phyloP scores from a whole-genome alignment of 345 rosid species.

The Eucalyptus viminalis region DNA sequence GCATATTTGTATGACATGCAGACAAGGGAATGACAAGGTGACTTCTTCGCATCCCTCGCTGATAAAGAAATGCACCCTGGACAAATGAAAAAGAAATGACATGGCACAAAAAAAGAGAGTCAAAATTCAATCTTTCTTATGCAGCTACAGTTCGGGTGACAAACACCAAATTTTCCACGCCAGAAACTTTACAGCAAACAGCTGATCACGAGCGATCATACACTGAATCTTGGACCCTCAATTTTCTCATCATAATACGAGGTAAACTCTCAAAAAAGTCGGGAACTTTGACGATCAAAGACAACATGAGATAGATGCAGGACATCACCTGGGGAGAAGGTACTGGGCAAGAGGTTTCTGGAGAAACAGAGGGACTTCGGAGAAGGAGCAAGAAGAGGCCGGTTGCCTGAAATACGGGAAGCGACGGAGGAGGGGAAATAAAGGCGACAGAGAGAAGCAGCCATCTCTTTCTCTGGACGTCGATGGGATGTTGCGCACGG shows the following conservation, averaged over 20 bases:
- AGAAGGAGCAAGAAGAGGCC: not conserved
- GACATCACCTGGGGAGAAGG: conserved; percentile 4
- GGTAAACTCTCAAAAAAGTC: not conserved
- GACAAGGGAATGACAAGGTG: not conserved
- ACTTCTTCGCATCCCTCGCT: not conserved
- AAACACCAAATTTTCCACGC: not conserved
- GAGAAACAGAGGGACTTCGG: conserved; percentile 1
- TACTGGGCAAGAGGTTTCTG: not conserved
- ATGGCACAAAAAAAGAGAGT: not conserved
- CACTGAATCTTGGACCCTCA: not conserved
- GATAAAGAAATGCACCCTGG: not conserved
- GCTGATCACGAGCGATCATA: not conserved
- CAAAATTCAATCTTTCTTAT: not conserved
- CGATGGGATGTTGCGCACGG: not conserved
- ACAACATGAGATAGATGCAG: not conserved
- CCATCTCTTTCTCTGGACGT: not conserved
- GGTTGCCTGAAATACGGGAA: not conserved
- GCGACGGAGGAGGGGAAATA: not conserved
- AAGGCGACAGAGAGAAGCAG: not conserved
- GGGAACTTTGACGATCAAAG: not conserved
- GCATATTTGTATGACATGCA: conserved; percentile 17
- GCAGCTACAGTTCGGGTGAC: not conserved
- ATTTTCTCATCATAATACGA: not conserved
- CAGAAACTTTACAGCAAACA: not conserved
- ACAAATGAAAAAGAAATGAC: not conserved